phyloP scores from a whole-genome alignment of 345 rosid genomes.

The Gossypium mustelinum region DNA sequence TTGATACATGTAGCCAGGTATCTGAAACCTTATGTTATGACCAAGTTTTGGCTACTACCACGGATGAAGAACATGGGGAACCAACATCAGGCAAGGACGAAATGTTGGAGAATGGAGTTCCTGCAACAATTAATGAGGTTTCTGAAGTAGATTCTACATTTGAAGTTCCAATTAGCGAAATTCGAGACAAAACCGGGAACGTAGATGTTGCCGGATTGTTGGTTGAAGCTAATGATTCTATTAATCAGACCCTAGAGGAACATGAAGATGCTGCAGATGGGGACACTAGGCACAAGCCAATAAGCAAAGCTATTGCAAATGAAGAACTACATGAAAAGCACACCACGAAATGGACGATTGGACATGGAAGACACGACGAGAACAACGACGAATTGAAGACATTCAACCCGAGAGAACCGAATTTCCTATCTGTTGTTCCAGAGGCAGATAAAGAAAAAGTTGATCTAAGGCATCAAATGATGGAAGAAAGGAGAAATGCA shows the following conservation, averaged over 20 bases:
- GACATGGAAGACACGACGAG: slow-evolving; percentile 30
- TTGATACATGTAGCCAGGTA: slow-evolving; percentile 20
- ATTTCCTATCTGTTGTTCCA: slow-evolving; percentile 53
- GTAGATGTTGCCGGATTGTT: no score
- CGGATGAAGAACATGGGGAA: slow-evolving; percentile 19
- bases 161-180: background rate
- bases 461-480: slow-evolving; percentile 68
- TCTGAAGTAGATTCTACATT: slow-evolving; percentile 12
- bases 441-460: slow-evolving; percentile 68
- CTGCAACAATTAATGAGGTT: slow-evolving; percentile 16
- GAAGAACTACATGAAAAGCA: slow-evolving; percentile 26
- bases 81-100: slow-evolving; percentile 17
- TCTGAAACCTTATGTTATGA: slow-evolving; percentile 13
- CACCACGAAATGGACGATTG: slow-evolving; percentile 37
- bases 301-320: slow-evolving; percentile 23
- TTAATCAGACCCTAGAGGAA: slow-evolving; percentile 19
- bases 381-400: slow-evolving; percentile 32
- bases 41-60: slow-evolving; percentile 20
- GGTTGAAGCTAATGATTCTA: background rate
- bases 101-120: slow-evolving; percentile 5
- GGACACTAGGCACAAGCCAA: slow-evolving; percentile 3
- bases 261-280: slow-evolving; percentile 19
- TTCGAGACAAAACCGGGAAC: no score
- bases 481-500: slow-evolving; percentile 63
- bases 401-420: slow-evolving; percentile 83